A percentile compares a stretch with the other conserved stretches of the same genome.
phyloP scores from a whole-genome alignment of 73 alveolate genomes.

The Symbiodinium natans region DNA sequence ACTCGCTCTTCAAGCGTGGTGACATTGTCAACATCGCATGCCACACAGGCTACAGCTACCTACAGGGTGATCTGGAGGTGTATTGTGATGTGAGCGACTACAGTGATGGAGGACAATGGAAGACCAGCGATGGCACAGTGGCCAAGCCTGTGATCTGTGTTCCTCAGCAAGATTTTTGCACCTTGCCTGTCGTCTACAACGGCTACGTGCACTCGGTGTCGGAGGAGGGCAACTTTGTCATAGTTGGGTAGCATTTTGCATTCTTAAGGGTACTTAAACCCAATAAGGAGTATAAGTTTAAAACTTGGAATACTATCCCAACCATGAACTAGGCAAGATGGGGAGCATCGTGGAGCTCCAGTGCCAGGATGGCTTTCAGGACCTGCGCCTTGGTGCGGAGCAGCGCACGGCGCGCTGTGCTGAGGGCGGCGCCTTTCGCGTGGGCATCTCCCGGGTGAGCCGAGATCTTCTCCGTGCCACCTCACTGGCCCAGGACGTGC shows the following conservation, averaged over 20 bases:
- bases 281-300: background rate
- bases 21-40: conserved; percentile 62
- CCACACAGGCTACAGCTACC: conserved; percentile 66
- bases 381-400: background rate
- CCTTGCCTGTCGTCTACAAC: conserved; percentile 38
- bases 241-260: too few species aligned
- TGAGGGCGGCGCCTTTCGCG: conserved; percentile 31
- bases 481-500: conserved; percentile 50
- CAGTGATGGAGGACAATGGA: conserved; percentile 81
- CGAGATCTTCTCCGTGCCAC: conserved; percentile 84
- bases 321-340: too few species aligned
- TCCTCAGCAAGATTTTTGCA: conserved; percentile 69
- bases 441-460: conserved; percentile 75
- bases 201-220: conserved; percentile 62
- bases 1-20: conserved; percentile 49
- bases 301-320: background rate
- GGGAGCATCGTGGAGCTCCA: conserved; percentile 80
- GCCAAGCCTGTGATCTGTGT: conserved; percentile 89
- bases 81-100: conserved; percentile 56
- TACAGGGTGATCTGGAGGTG: conserved; percentile 69
- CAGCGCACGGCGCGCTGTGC: conserved; percentile 74
- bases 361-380: conserved; percentile 71
- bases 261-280: too few species aligned
- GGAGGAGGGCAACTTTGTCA: conserved; percentile 23
- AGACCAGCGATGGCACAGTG: conserved; percentile 48